Base-by-base conservation (phyloP, 164 flowering plant genomes). In the Sedum album region DNA sequence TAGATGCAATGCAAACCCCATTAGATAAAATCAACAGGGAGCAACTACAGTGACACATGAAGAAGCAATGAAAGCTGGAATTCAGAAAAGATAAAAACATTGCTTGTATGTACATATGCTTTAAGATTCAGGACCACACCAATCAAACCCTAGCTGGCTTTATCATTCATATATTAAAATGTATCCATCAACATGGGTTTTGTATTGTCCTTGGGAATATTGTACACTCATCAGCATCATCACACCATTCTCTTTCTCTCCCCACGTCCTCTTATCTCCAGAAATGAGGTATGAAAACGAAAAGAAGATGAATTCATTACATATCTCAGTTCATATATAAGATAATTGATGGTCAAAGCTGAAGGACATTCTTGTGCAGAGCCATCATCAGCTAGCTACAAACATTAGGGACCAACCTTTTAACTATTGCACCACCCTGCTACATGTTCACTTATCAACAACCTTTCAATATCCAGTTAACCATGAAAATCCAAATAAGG, bases 31-130 rank as follows among this genome's bases (percentile, higher is more conserved):
- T 23, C 60, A 55, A 55, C 30, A 23, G 30, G 30, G 9, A 55
- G 31, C 28, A 51, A 51, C 28, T n/a, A 35, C 38, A 55, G 60
- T 13, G 60, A 55, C 60, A 55, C 31, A 55, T 55, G 60, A 55
- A 55, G 30, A 55, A 55, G 60, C 28, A 55, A 55, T 30, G 60
- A 55, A 55, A 55, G 60, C 60, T 55, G 60, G 60, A 55, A 55
- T 55, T 23, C 60, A 55, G 60, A 55, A 55, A 55, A 30, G 25
- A 31, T 23, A 23, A 55, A 55, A 55, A 55, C 60, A 25, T 55
- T 1, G 8, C 60, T 55, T 55, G 60, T 55, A 55, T 10, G 60
- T 21, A 21, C 25, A 23, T 51, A 51, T 51, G 57, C 57, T 51
- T 51, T 51, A 51, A 51, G 60, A 55, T 25, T 55, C 60, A 55